Conservation (phyloP, 192 early-diverging fungal genomes). For the Backusella tarrabulga region DNA sequence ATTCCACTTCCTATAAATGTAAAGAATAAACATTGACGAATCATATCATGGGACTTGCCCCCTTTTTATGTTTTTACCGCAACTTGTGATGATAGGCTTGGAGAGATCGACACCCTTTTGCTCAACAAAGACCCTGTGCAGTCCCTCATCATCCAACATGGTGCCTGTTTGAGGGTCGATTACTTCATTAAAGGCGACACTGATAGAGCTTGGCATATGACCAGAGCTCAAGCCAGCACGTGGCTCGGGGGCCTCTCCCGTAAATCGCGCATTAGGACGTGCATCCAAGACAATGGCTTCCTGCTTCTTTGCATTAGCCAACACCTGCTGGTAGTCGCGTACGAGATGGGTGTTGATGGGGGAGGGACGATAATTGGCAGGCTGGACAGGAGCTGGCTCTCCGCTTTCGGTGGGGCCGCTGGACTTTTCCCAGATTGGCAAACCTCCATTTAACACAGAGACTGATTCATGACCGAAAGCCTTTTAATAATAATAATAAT, state of each 20-base stretch:
- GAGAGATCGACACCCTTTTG: slow-evolving; percentile 64
- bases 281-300: slow-evolving; percentile 64
- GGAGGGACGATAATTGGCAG: slow-evolving; percentile 38
- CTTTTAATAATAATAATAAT: slow-evolving; percentile 26
- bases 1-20: slow-evolving; percentile 62
- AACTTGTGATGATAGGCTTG: slow-evolving; percentile 74
- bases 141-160: slow-evolving; percentile 52
- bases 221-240: slow-evolving; percentile 75
- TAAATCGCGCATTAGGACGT: slow-evolving; percentile 61
- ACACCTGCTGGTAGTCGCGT: slow-evolving; percentile 55
- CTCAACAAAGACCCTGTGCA: slow-evolving; percentile 54
- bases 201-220: slow-evolving; percentile 80
- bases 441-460: slow-evolving; percentile 87
- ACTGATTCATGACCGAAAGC: slow-evolving; percentile 89
- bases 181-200: slow-evolving; percentile 66
- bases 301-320: slow-evolving; percentile 50
- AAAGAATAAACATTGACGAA: background rate
- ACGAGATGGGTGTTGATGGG: slow-evolving; percentile 42
- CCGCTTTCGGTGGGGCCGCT: slow-evolving; percentile 50
- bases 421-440: slow-evolving; percentile 73
- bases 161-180: slow-evolving; percentile 52
- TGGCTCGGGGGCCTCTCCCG: slow-evolving; percentile 76
- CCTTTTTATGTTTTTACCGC: slow-evolving; percentile 49
- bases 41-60: background rate
- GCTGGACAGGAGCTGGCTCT: slow-evolving; percentile 18